Evolutionary conservation across 148 eudicot genomes (phyloP).

Genomic region (Simmondsia chinensis): DNA sequence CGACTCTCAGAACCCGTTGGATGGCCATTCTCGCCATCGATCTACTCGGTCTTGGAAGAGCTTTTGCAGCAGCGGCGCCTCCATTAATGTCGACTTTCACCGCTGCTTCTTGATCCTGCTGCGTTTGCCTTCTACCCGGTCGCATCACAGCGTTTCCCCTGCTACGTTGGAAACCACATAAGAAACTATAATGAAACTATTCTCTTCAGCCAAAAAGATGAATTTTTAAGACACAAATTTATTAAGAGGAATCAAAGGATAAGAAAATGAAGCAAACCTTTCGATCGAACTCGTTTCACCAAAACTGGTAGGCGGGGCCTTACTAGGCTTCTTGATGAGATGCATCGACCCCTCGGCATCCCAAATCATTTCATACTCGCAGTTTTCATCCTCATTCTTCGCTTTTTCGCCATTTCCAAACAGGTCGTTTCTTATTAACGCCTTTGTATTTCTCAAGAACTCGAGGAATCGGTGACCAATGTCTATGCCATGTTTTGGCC

Average conservation of each 20-base stretch:
- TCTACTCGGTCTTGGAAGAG: slow-evolving; percentile 28
- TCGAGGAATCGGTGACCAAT: slow-evolving; percentile 21
- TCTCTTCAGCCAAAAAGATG: neutral
- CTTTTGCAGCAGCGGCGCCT: slow-evolving; percentile 8
- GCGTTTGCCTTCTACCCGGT: slow-evolving; percentile 43
- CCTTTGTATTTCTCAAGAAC: slow-evolving; percentile 22
- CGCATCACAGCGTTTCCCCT: slow-evolving; percentile 87
- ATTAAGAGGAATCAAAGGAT: neutral
- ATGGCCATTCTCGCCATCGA: slow-evolving; percentile 30
- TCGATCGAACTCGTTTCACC: slow-evolving; percentile 42
- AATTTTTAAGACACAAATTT: neutral
- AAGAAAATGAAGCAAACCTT: slow-evolving; percentile 33
- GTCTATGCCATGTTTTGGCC: slow-evolving; percentile 63
- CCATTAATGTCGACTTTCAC: slow-evolving; percentile 29
- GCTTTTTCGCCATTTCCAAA: slow-evolving; percentile 37
- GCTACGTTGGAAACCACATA: too few species aligned
- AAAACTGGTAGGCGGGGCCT: slow-evolving; percentile 20
- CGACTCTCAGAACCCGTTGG: slow-evolving; percentile 37
- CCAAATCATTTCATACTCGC: slow-evolving; percentile 90
- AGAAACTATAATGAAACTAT: too few species aligned
- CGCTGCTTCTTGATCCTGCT: slow-evolving; percentile 32
- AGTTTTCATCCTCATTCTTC: slow-evolving; percentile 83
- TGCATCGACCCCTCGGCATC: slow-evolving; percentile 97
- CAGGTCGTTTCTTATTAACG: slow-evolving; percentile 12
- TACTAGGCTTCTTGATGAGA: slow-evolving; percentile 53